Conservation (phyloP, 805 yeast species). For the Yarrowia keelungensis region DNA sequence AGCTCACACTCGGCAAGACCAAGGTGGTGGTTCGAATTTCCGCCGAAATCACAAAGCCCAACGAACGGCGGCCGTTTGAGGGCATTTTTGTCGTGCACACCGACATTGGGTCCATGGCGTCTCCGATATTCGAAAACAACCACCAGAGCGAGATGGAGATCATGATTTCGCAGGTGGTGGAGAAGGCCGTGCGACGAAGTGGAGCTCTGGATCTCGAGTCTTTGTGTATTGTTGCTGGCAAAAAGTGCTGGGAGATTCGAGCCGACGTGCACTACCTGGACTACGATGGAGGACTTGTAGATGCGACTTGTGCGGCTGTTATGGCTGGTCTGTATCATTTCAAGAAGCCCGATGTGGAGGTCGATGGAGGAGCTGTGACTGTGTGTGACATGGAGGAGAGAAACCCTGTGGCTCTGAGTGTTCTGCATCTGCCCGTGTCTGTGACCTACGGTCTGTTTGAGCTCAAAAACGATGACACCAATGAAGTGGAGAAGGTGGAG, state of each 20-base stretch:
- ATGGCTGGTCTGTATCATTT: conserved; percentile 85
- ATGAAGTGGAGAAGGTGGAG: conserved; percentile 53
- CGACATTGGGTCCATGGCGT: conserved; percentile 89
- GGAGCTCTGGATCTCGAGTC: conserved; percentile 91
- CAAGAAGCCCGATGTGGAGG: conserved; percentile 80
- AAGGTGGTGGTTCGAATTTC: conserved; percentile 73
- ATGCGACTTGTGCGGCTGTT: conserved; percentile 88
- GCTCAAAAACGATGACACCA: conserved; percentile 52
- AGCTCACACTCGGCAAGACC: conserved; percentile 79
- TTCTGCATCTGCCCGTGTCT: conserved; percentile 89
- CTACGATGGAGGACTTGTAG: conserved; percentile 92
- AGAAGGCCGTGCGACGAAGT: conserved; percentile 88
- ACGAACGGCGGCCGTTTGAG: conserved; percentile 91
- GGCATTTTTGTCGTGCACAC: conserved; percentile 85
- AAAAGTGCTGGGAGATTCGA: conserved; percentile 87
- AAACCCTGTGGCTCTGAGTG: conserved; percentile 84
- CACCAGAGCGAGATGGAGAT: conserved; percentile 80
- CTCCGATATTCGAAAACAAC: conserved; percentile 79
- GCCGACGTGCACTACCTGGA: conserved; percentile 90
- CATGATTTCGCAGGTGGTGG: conserved; percentile 79
- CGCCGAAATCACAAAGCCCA: conserved; percentile 78
- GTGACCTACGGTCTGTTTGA: conserved; percentile 87
- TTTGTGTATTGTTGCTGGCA: conserved; percentile 88
- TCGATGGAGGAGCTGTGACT: conserved; percentile 54
- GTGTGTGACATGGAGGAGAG: conserved; percentile 74